These are phyloP conservation scores for Bertia moriformis DNA, from an alignment of 2,329 filamentous ascomycete species.

Conservation along the genomic window DNA sequence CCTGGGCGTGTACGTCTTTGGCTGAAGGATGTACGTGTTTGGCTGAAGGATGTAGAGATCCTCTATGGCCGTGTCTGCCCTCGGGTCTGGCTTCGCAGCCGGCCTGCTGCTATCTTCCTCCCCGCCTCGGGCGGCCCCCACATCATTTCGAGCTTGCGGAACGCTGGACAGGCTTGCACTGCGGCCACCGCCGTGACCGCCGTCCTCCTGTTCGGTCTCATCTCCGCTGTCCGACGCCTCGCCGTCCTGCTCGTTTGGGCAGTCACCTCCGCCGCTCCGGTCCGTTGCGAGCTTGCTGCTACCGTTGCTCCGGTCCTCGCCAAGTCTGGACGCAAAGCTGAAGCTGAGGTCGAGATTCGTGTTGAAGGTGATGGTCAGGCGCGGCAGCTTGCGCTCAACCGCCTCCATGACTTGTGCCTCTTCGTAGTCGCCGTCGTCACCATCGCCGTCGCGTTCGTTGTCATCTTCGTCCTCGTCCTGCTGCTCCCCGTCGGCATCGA, in stretches of 20 bases:
- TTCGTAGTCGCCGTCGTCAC: constrained; percentile 12
- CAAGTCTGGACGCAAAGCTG: too few species aligned
- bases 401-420: not conserved
- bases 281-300: not conserved
- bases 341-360: not conserved
- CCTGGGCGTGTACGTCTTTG: not conserved
- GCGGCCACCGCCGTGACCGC: not conserved
- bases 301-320: too few species aligned
- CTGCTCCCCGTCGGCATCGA: not conserved
- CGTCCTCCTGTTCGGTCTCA: not conserved
- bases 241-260: not conserved
- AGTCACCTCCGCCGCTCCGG: too few species aligned
- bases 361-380: not conserved
- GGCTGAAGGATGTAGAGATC: too few species aligned
- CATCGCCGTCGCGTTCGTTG: constrained; percentile 1
- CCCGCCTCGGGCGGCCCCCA: too few species aligned
- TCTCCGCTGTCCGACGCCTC: not conserved
- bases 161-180: too few species aligned
- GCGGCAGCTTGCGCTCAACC: not conserved
- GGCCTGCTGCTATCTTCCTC: too few species aligned
- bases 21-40: too few species aligned
- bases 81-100: too few species aligned
- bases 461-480: not conserved
- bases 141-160: too few species aligned
- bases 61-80: too few species aligned